Evolutionary conservation across 306 rosid species (phyloP).

Genomic region (Vigna nakashimae): DNA sequence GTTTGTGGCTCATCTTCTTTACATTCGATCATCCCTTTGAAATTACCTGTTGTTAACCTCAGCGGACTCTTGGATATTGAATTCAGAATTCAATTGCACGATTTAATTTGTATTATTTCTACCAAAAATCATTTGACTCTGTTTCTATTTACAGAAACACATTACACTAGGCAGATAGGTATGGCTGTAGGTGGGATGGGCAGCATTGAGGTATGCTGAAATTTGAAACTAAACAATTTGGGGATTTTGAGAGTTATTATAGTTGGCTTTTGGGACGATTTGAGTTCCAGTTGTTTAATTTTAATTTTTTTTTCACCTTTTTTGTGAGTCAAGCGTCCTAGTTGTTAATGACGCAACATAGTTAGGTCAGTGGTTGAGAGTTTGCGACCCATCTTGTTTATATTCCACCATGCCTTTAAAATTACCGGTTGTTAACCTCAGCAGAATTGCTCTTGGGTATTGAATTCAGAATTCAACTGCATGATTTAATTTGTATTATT

Average conservation of each 20-base stretch:
- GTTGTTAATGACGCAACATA: constrained; percentile 1
- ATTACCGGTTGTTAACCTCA: not conserved
- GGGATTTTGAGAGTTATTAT: not conserved
- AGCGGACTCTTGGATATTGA: constrained; percentile 4
- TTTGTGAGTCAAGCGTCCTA: constrained; percentile 9
- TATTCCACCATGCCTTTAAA: not conserved
- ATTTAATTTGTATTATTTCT: constrained; percentile 5
- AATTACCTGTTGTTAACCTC: not conserved
- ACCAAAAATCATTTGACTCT: constrained; percentile 16
- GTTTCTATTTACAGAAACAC: constrained; percentile 40
- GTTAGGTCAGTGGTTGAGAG: constrained; percentile 7
- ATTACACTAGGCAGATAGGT: constrained; percentile 31
- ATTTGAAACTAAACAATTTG: not conserved
- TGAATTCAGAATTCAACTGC: constrained; percentile 10
- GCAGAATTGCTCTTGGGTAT: constrained; percentile 6
- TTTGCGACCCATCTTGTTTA: constrained; percentile 10
- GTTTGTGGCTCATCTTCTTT: constrained; percentile 8
- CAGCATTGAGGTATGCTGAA: not conserved
- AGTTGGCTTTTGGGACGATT: constrained; percentile 20
- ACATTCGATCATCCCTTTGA: not conserved
- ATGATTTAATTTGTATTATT: constrained; percentile 9
- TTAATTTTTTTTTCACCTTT: not conserved
- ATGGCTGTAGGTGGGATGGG: constrained; percentile 62
- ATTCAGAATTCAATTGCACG: constrained; percentile 7
- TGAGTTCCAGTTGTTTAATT: constrained; percentile 9